Evolutionary conservation across 805 yeast species (phyloP), one percentile per base, ranked within the genome.

Genomic region (Candida awuae): DNA sequence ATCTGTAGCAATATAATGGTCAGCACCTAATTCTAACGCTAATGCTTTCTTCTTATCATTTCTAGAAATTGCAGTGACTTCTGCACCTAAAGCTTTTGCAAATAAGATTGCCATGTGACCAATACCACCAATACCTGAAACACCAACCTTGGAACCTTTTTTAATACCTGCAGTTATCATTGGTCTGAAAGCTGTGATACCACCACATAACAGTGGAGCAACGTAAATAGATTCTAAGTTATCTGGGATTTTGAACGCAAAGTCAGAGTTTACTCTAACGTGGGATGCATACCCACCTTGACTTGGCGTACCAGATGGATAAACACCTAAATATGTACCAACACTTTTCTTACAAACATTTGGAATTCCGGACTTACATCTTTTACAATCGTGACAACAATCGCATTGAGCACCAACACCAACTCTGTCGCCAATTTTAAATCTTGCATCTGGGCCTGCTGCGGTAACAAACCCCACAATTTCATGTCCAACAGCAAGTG

Each of bases 61-160:
- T 58, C 81, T 64, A 14, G 80, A 74, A 50, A 75, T 65, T 4
- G 77, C 80, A 35, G 68, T 64, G 21, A 75, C 80, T 44, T 73
- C 68, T 22, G 79, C 77, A 38, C 80, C 81, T 52, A 76, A 53
- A 6, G 80, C 80, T 46, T 71, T 68, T 29, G 80, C 77, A 43
- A 75, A 68, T 51, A 64, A 55, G 30, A 66, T 52, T n/a, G 70
- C 67, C 63, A 66, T 59, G 49, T 66, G 70, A 16, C 72, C 72
- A 51, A 67, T 61, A 21, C 72, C 72, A 45, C 72, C 72, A 41
- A 67, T 58, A 43, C 71, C 72, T 42, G 57, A 50, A 44, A 75
- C 62, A 48, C 76, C 80, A 35, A 73, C 73, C 37, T 61, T 66
- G 44, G 64, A 65, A 37, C 75, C 75, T 34, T 68, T 66, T 40